phyloP scores from a whole-genome alignment of 192 early-diverging fungal genomes.

The Backusella australiensis region DNA sequence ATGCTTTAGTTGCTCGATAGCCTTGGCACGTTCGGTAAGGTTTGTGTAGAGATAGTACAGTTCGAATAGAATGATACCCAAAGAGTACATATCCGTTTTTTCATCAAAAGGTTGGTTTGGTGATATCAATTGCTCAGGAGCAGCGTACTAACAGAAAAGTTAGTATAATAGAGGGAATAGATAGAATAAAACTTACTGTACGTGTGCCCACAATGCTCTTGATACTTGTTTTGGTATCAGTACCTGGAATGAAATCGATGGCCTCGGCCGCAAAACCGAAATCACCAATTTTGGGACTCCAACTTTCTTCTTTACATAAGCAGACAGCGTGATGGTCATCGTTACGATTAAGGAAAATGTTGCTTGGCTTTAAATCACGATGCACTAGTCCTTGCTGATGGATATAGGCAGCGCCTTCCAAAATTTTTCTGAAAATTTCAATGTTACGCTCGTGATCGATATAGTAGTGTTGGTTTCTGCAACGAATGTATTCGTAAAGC shows the following conservation, averaged over 20 bases:
- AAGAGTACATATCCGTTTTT: slow-evolving; percentile 89
- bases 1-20: slow-evolving; percentile 55
- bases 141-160: slow-evolving; percentile 55
- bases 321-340: slow-evolving; percentile 16
- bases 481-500: slow-evolving; percentile 59
- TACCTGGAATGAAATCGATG: neutral
- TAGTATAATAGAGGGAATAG: neutral
- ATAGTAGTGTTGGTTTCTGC: slow-evolving; percentile 21
- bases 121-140: slow-evolving; percentile 68
- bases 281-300: slow-evolving; percentile 85
- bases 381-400: slow-evolving; percentile 72
- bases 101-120: slow-evolving; percentile 55
- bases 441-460: slow-evolving; percentile 16
- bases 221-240: neutral
- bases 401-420: slow-evolving; percentile 74
- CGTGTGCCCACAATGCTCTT: slow-evolving; percentile 16
- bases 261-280: slow-evolving; percentile 85
- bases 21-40: slow-evolving; percentile 94
- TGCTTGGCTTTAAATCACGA: slow-evolving; percentile 71
- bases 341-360: slow-evolving; percentile 50
- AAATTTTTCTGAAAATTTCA: slow-evolving; percentile 68
- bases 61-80: slow-evolving; percentile 96
- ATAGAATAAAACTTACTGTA: neutral
- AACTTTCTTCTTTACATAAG: slow-evolving; percentile 30
- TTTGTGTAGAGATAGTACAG: slow-evolving; percentile 86